phyloP scores from a whole-genome alignment of 2,329 filamentous ascomycete genomes.

The Sporothrix schenckii region DNA sequence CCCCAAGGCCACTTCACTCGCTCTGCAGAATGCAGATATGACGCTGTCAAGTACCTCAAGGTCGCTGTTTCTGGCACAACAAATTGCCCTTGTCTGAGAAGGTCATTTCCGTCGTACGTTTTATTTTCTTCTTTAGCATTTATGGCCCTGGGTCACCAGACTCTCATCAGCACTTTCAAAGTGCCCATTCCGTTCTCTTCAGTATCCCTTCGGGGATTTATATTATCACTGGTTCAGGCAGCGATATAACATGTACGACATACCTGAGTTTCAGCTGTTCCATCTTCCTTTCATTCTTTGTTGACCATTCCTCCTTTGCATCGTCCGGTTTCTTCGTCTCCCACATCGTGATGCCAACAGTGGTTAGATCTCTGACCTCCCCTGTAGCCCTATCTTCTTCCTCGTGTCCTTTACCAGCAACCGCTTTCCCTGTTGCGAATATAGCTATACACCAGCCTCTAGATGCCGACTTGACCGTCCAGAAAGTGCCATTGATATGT shows the following conservation, averaged over 20 bases:
- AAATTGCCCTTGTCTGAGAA: conserved; percentile 3
- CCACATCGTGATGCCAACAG: not conserved
- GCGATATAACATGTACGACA: too few species aligned
- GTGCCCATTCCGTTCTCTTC: not conserved
- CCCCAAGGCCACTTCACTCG: not conserved
- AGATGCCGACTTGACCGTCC: not conserved
- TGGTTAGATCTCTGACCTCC: not conserved
- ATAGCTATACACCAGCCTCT: not conserved
- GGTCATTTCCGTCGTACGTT: not conserved
- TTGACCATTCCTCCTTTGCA: not conserved
- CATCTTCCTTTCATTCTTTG: not conserved
- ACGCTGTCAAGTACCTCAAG: not conserved
- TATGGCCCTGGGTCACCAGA: not conserved
- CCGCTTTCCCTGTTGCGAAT: not conserved
- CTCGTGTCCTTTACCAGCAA: not conserved
- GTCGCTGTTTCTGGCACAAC: not conserved
- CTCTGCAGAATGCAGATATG: not conserved
- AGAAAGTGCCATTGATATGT: not conserved
- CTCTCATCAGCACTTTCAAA: not conserved
- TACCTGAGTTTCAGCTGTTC: not conserved
- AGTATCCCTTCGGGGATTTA: conserved; percentile 9
- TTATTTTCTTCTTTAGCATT: conserved; percentile 2
- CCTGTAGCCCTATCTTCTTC: not conserved
- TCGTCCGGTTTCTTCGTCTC: not conserved
- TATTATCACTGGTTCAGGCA: not conserved